Evolutionary conservation across 2,329 filamentous ascomycete species (phyloP).

Genomic region (Dothideomycetes sp.): DNA sequence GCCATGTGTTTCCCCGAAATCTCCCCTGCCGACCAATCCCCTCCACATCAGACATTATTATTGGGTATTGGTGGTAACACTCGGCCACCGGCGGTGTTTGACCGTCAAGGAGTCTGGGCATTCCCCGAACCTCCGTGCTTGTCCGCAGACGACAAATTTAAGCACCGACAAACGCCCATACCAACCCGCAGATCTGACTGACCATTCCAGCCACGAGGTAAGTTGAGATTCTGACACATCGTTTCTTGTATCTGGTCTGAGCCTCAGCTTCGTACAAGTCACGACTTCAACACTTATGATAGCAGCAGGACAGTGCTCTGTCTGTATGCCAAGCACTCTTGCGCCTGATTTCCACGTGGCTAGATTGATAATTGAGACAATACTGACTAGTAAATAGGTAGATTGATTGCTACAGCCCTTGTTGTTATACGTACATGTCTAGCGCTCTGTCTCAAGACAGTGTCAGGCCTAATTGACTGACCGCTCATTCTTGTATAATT

Average conservation of each 20-base stretch:
- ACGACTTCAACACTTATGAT: conserved; percentile 5
- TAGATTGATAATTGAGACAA: conserved; percentile 9
- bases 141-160: conserved; percentile 3
- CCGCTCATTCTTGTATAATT: too few relatives aligned
- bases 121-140: background rate
- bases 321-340: conserved; percentile 8
- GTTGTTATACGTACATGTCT: too few relatives aligned
- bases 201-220: conserved; percentile 1
- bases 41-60: background rate
- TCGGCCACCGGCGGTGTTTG: conserved; percentile 1
- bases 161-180: conserved; percentile 12
- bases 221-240: conserved; percentile 9
- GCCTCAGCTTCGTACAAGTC: conserved; percentile 9
- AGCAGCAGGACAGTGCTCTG: conserved; percentile 12
- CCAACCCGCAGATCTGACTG: conserved; percentile 6
- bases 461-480: too few relatives aligned
- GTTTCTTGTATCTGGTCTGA: too few relatives aligned
- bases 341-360: conserved; percentile 2
- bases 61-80: too few relatives aligned
- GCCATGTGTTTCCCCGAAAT: conserved; percentile 1
- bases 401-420: too few relatives aligned
- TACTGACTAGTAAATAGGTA: too few relatives aligned
- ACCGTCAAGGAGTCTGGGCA: conserved; percentile 3
- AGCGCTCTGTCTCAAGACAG: too few relatives aligned
- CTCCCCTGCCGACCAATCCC: background rate